Evolutionary conservation across 2,329 filamentous ascomycete genomes (phyloP).

Genomic region (Cladosporium sp.): DNA sequence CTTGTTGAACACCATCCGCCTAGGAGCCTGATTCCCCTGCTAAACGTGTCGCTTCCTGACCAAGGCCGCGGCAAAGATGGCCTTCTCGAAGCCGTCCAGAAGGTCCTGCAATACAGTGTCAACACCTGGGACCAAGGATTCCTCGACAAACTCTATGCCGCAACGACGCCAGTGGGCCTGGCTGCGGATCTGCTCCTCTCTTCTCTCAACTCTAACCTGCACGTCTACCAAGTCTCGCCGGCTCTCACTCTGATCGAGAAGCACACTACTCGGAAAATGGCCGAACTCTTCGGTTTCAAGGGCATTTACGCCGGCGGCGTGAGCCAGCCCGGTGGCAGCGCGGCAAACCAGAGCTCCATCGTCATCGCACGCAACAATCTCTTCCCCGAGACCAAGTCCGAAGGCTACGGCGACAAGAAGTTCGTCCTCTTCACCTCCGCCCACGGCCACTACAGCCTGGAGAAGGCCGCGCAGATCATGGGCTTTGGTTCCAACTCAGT

Average conservation of each 20-base stretch:
- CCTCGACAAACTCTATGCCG: slow-evolving; percentile 89
- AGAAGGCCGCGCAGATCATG: slow-evolving; percentile 88
- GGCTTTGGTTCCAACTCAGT: slow-evolving; percentile 75
- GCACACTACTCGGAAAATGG: slow-evolving; percentile 65
- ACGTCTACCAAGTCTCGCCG: slow-evolving; percentile 91
- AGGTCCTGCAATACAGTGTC: slow-evolving; percentile 76
- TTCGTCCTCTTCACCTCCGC: slow-evolving; percentile 84
- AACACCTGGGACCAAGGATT: slow-evolving; percentile 99
- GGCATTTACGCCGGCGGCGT: slow-evolving; percentile 66
- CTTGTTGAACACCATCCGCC: slow-evolving; percentile 42
- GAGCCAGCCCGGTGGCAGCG: slow-evolving; percentile 71
- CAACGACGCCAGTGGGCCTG: slow-evolving; percentile 79
- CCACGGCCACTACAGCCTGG: slow-evolving; percentile 90
- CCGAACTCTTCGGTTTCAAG: slow-evolving; percentile 67
- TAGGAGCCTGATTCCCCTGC: slow-evolving; percentile 35
- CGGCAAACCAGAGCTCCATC: slow-evolving; percentile 78
- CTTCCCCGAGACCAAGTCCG: slow-evolving; percentile 68
- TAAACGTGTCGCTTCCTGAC: slow-evolving; percentile 34
- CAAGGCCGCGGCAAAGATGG: slow-evolving; percentile 37
- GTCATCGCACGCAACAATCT: slow-evolving; percentile 82
- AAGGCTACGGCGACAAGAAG: slow-evolving; percentile 58
- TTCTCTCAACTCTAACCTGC: slow-evolving; percentile 86
- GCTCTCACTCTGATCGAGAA: slow-evolving; percentile 85
- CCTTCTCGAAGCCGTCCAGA: slow-evolving; percentile 49
- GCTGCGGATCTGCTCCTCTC: slow-evolving; percentile 78